Conservation (phyloP, 768 basidiomycete genomes). For the Rhizopogon rudus region DNA sequence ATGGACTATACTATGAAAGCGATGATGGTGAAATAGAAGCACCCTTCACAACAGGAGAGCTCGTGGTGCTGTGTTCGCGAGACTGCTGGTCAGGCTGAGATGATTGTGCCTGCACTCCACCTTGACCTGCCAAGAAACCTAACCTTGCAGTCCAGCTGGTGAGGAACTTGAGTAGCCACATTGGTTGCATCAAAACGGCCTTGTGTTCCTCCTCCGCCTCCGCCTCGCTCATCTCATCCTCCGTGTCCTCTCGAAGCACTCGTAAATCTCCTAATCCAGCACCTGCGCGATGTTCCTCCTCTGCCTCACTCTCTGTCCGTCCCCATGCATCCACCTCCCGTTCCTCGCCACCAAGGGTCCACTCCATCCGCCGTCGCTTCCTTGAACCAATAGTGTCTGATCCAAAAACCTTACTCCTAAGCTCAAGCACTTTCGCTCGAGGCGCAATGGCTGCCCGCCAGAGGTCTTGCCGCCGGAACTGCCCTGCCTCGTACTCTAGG, state of each 20-base stretch:
- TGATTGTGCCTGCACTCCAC: conserved; percentile 6
- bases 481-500: conserved; percentile 67
- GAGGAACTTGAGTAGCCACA: conserved; percentile 75
- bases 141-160: conserved; percentile 71
- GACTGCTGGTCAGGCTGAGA: background rate
- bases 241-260: conserved; percentile 24
- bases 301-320: conserved; percentile 71
- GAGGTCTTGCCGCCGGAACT: conserved; percentile 59
- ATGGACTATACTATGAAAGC: background rate
- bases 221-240: conserved; percentile 22
- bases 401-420: conserved; percentile 71
- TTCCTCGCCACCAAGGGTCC: conserved; percentile 61
- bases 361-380: conserved; percentile 62
- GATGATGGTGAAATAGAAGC: background rate
- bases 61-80: background rate
- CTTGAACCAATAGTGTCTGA: conserved; percentile 41
- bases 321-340: conserved; percentile 63
- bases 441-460: conserved; percentile 62
- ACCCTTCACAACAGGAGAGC: background rate
- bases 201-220: conserved; percentile 25
- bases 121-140: conserved; percentile 35
- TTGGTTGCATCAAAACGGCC: conserved; percentile 52
- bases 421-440: conserved; percentile 55
- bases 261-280: conserved; percentile 11
- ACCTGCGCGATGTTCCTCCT: conserved; percentile 51